Percentiles rank a stretch among this genome's conserved stretches.
Conservation (phyloP, 2,329 filamentous ascomycete genomes). For the Colletotrichum lentis region DNA sequence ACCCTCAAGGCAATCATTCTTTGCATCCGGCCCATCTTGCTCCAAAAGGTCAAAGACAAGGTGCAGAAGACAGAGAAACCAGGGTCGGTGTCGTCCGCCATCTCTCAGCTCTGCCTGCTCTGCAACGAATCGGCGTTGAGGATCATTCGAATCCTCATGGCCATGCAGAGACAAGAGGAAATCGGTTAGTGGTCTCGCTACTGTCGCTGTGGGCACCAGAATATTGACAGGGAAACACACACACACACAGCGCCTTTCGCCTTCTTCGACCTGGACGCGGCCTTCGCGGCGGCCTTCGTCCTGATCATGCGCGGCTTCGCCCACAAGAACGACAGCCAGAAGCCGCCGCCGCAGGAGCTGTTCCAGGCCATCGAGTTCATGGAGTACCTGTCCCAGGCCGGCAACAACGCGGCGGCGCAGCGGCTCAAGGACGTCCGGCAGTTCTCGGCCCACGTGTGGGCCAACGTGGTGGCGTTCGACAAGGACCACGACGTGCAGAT, state of each 20-base stretch:
- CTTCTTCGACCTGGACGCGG: slow-evolving; percentile 44
- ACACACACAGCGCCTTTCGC: slow-evolving; percentile 41
- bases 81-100: slow-evolving; percentile 35
- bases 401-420: slow-evolving; percentile 42
- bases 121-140: slow-evolving; percentile 43
- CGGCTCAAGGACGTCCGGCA: slow-evolving; percentile 42
- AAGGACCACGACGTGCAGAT: slow-evolving; percentile 34
- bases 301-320: slow-evolving; percentile 44
- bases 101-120: slow-evolving; percentile 40
- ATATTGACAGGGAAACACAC: not conserved
- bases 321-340: slow-evolving; percentile 37
- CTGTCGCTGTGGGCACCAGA: not conserved
- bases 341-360: slow-evolving; percentile 42
- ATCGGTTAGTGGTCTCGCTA: slow-evolving; percentile 33
- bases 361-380: slow-evolving; percentile 41
- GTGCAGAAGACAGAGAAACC: slow-evolving; percentile 39
- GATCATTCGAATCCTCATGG: slow-evolving; percentile 42
- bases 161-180: slow-evolving; percentile 40
- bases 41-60: slow-evolving; percentile 45
- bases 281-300: slow-evolving; percentile 44
- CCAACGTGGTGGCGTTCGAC: slow-evolving; percentile 36
- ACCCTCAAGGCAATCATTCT: slow-evolving; percentile 44
- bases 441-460: slow-evolving; percentile 44
- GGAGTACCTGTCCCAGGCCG: slow-evolving; percentile 41
- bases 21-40: slow-evolving; percentile 43